Percentiles rank a stretch among this genome's conserved stretches.
These are phyloP conservation scores for Peronospora farinosa DNA, from an alignment of 352 stramenopile genomes.

Conservation along the genomic window DNA sequence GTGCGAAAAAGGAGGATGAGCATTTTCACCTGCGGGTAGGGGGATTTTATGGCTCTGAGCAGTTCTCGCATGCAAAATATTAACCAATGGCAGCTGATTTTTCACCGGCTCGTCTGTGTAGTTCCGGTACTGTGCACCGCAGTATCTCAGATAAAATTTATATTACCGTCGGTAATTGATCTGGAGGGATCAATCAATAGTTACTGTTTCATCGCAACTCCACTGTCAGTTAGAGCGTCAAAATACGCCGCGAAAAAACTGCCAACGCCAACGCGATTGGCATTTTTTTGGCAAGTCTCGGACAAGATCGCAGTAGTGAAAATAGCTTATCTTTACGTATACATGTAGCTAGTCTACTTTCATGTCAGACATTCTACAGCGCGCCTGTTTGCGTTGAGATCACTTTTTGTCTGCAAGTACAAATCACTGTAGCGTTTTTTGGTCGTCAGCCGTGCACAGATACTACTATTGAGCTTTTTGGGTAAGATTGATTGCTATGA, in stretches of 20 bases:
- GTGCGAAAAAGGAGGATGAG: conserved; percentile 23
- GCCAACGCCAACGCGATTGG: conserved; percentile 9
- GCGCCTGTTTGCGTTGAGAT: conserved; percentile 18
- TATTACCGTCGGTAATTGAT: conserved; percentile 29
- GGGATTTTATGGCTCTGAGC: conserved; percentile 28
- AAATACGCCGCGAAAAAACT: conserved; percentile 13
- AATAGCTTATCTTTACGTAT: conserved; percentile 6
- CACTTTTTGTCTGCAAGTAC: conserved; percentile 3
- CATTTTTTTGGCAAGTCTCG: conserved; percentile 10
- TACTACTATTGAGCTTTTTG: conserved; percentile 16
- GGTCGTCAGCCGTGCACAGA: conserved; percentile 4
- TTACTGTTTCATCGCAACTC: conserved; percentile 10
- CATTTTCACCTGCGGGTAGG: conserved; percentile 13
- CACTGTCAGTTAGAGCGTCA: conserved; percentile 8
- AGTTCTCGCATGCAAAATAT: conserved; percentile 14
- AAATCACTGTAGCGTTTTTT: conserved; percentile 3
- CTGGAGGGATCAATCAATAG: background rate
- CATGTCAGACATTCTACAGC: conserved; percentile 7
- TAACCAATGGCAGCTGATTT: conserved; percentile 34
- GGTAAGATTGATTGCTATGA: conserved; percentile 13
- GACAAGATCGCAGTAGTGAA: conserved; percentile 10
- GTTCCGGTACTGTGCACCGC: conserved; percentile 18
- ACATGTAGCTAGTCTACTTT: conserved; percentile 13
- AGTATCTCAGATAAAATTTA: conserved; percentile 30
- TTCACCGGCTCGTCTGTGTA: conserved; percentile 22